A percentile compares a stretch with the other conserved stretches of the same genome.
Conservation (phyloP, 2,329 filamentous ascomycete species). For the Diaporthe destruens region DNA sequence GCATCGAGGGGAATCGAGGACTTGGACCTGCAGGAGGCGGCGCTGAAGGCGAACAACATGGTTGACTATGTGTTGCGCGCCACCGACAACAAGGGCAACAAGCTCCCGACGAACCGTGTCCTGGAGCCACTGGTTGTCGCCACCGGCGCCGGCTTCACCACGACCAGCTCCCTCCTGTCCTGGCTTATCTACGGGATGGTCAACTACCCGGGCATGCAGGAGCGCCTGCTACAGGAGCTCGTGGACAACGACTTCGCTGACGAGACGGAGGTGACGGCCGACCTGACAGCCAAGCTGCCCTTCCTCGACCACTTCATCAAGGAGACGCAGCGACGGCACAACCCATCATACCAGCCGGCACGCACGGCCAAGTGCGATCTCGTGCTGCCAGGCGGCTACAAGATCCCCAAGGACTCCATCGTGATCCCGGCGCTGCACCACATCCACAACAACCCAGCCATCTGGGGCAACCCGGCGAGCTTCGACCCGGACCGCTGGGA, state of each 20-base stretch:
- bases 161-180: constrained; percentile 68
- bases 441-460: constrained; percentile 64
- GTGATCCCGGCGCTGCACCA: constrained; percentile 66
- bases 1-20: constrained; percentile 55
- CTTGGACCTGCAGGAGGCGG: constrained; percentile 61
- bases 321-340: constrained; percentile 71
- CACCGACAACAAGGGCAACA: constrained; percentile 65
- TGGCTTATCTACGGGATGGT: constrained; percentile 69
- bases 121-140: constrained; percentile 60
- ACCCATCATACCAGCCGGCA: constrained; percentile 71
- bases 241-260: constrained; percentile 61
- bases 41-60: constrained; percentile 60
- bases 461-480: constrained; percentile 69
- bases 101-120: constrained; percentile 61
- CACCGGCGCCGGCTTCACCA: constrained; percentile 71
- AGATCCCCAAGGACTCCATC: constrained; percentile 63
- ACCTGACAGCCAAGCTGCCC: constrained; percentile 60
- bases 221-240: constrained; percentile 69
- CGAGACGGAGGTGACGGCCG: constrained; percentile 59
- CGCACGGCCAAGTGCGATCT: constrained; percentile 68
- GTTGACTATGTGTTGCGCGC: constrained; percentile 67
- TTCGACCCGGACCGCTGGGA: constrained; percentile 74
- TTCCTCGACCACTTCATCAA: constrained; percentile 72
- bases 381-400: constrained; percentile 71
- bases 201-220: constrained; percentile 67